These are phyloP conservation scores for Ogataea paraovalis DNA, from an alignment of 805 yeast species.

Conservation along the genomic window DNA sequence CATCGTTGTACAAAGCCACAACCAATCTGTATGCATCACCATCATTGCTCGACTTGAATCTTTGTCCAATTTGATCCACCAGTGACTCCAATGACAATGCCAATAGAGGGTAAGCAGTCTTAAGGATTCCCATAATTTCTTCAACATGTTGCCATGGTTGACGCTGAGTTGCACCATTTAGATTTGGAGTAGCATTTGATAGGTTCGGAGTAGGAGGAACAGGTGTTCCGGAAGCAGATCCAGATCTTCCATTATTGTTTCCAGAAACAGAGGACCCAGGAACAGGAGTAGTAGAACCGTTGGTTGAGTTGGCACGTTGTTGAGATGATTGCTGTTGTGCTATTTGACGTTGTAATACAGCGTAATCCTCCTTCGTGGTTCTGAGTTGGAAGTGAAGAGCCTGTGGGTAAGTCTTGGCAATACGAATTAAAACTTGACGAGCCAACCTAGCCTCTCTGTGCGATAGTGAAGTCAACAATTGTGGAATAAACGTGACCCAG, in stretches of 20 bases:
- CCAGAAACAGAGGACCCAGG: background rate
- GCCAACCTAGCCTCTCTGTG: constrained; percentile 89
- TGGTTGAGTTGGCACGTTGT: constrained; percentile 9
- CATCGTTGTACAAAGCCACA: constrained; percentile 89
- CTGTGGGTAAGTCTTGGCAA: constrained; percentile 96
- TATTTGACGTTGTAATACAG: constrained; percentile 74
- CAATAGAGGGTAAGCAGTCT: constrained; percentile 92
- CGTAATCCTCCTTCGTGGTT: constrained; percentile 91
- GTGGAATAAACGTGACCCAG: constrained; percentile 97
- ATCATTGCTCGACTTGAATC: constrained; percentile 90
- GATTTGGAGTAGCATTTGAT: constrained; percentile 4
- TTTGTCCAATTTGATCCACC: constrained; percentile 90
- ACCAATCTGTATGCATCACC: constrained; percentile 95
- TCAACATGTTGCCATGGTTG: constrained; percentile 93
- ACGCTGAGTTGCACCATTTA: constrained; percentile 7
- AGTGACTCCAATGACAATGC: constrained; percentile 91
- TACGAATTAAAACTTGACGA: constrained; percentile 79
- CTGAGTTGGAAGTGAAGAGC: constrained; percentile 94
- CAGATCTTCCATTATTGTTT: constrained; percentile 1
- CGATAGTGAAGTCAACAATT: constrained; percentile 80
- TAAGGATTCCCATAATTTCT: constrained; percentile 90
- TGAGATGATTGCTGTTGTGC: constrained; percentile 28
- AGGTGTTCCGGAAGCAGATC: constrained; percentile 3
- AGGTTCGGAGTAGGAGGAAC: constrained; percentile 10
- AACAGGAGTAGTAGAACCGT: background rate